Conservation (phyloP, 495 filamentous ascomycete species). For the Aspergillus panamensis region DNA sequence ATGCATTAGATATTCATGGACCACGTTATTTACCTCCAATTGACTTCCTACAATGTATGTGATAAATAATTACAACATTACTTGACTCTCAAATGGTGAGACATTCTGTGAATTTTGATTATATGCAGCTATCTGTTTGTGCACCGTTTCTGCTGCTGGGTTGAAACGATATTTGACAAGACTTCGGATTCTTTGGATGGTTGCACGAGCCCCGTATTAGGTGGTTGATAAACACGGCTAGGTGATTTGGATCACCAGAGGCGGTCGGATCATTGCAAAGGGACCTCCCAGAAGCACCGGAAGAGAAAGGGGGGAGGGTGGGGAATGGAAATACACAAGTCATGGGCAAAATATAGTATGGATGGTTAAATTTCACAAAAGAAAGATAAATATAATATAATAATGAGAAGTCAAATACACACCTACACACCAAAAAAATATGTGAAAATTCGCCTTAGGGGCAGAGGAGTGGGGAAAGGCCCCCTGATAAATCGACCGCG, state of each 20-base stretch:
- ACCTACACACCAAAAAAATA: not conserved
- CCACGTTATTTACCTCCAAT: not conserved
- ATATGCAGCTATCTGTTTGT: constrained; percentile 5
- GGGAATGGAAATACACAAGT: not conserved
- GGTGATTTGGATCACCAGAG: not conserved
- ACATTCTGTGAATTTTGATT: not conserved
- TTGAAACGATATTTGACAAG: not conserved
- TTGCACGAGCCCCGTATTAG: not conserved
- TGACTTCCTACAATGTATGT: too few species aligned
- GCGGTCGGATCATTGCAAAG: not conserved
- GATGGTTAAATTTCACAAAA: constrained; percentile 8
- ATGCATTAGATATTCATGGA: not conserved
- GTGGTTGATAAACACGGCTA: too few species aligned
- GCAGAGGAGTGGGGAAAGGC: not conserved
- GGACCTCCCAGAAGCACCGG: not conserved
- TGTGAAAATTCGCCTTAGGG: not conserved
- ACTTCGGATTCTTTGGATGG: not conserved
- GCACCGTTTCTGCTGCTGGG: not conserved
- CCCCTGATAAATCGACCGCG: not conserved
- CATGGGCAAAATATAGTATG: not conserved
- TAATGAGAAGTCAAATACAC: not conserved
- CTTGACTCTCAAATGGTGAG: not conserved
- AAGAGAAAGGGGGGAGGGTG: too few species aligned
- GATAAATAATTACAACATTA: too few species aligned
- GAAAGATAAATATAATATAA: not conserved